Percentiles rank a stretch among this genome's conserved stretches.
phyloP scores from a whole-genome alignment of 1,284 basidiomycete species.

The Agroathelia rolfsii region DNA sequence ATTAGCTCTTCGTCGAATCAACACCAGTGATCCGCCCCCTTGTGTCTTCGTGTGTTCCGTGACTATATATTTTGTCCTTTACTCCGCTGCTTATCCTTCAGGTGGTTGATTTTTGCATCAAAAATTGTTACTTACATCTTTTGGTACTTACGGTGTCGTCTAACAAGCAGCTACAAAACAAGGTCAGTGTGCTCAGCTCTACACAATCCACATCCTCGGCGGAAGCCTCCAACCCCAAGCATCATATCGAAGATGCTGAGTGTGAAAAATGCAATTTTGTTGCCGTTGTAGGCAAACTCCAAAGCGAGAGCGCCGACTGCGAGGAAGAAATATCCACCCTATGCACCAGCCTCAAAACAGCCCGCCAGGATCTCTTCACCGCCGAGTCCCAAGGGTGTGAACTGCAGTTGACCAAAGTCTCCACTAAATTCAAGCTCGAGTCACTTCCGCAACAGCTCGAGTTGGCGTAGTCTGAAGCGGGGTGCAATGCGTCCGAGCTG shows the following conservation, averaged over 20 bases:
- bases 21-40: too few species aligned
- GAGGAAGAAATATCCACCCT: constrained; percentile 67
- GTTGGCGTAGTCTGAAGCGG: constrained; percentile 61
- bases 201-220: constrained; percentile 49
- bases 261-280: constrained; percentile 75
- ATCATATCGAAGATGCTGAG: constrained; percentile 59
- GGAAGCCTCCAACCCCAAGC: constrained; percentile 48
- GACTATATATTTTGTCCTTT: too few species aligned
- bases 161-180: constrained; percentile 40
- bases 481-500: constrained; percentile 56
- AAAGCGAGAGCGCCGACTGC: constrained; percentile 57
- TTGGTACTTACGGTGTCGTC: constrained; percentile 38
- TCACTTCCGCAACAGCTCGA: constrained; percentile 70
- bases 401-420: constrained; percentile 57
- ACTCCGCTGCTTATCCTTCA: too few species aligned
- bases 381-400: constrained; percentile 62
- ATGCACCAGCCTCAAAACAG: constrained; percentile 58
- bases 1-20: too few species aligned
- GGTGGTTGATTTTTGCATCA: too few species aligned
- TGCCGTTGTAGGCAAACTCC: constrained; percentile 60
- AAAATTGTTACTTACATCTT: too few species aligned
- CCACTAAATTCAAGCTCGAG: constrained; percentile 75
- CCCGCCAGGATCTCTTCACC: constrained; percentile 60
- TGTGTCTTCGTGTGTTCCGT: too few species aligned
- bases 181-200: constrained; percentile 40